Evolutionary conservation across 2,329 filamentous ascomycete genomes (phyloP).

Genomic region (Aureobasidium leucospermi): DNA sequence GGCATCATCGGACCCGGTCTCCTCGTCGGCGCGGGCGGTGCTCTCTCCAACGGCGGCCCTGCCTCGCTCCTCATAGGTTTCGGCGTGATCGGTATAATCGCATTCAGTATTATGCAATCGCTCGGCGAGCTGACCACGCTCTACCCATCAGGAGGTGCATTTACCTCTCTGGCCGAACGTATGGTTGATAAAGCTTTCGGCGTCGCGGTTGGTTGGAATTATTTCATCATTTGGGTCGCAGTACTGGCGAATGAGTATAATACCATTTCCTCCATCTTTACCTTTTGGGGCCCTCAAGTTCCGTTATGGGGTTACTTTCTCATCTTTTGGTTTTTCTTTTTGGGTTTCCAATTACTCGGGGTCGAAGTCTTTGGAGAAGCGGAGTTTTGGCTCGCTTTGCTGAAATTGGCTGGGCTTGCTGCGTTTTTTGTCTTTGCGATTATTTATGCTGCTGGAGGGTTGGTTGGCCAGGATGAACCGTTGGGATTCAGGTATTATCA

Average conservation of each 20-base stretch:
- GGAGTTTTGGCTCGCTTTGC: slow-evolving; percentile 38
- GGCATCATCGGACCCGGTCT: slow-evolving; percentile 61
- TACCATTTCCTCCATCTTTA: slow-evolving; percentile 57
- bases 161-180: slow-evolving; percentile 62
- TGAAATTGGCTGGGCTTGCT: slow-evolving; percentile 32
- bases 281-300: slow-evolving; percentile 54
- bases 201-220: slow-evolving; percentile 64
- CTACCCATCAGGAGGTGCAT: slow-evolving; percentile 63
- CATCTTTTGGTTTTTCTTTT: slow-evolving; percentile 34
- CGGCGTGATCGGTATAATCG: slow-evolving; percentile 62
- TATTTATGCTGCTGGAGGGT: slow-evolving; percentile 28
- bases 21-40: slow-evolving; percentile 63
- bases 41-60: slow-evolving; percentile 61
- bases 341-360: slow-evolving; percentile 34
- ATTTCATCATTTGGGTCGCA: slow-evolving; percentile 60
- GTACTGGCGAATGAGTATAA: slow-evolving; percentile 67
- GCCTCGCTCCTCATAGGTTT: slow-evolving; percentile 69
- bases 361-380: slow-evolving; percentile 36
- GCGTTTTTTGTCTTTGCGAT: slow-evolving; percentile 36
- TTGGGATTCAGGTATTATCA: slow-evolving; percentile 32
- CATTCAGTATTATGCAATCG: slow-evolving; percentile 61
- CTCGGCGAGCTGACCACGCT: slow-evolving; percentile 68
- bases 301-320: slow-evolving; percentile 35
- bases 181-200: slow-evolving; percentile 65
- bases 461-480: slow-evolving; percentile 23